These are phyloP conservation scores for Dryas alaskensis DNA, from an alignment of 306 rosid species.

Conservation along the genomic window DNA sequence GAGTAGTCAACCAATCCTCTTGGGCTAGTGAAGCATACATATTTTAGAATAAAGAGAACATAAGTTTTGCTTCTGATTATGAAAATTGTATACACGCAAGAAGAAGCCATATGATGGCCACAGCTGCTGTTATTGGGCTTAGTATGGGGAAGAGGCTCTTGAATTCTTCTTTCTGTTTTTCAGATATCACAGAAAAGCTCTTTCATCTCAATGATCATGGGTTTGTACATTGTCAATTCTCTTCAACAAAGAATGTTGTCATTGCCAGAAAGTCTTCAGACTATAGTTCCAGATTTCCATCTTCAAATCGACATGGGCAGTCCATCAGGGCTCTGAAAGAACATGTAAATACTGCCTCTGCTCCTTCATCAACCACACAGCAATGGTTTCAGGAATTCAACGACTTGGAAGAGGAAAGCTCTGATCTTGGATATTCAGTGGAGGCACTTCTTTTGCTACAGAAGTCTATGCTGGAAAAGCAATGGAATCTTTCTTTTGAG, in stretches of 20 bases:
- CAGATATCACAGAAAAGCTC: slow-evolving; percentile 70
- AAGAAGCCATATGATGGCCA: slow-evolving; percentile 72
- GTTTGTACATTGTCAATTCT: slow-evolving; percentile 48
- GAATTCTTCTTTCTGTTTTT: slow-evolving; percentile 68
- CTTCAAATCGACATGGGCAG: slow-evolving; percentile 38
- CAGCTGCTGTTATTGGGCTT: slow-evolving; percentile 84
- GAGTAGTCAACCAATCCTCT: not conserved
- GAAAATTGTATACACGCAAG: slow-evolving; percentile 37
- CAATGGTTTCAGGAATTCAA: slow-evolving; percentile 41
- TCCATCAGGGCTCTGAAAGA: slow-evolving; percentile 72
- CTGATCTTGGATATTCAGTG: slow-evolving; percentile 57
- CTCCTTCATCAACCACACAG: slow-evolving; percentile 39
- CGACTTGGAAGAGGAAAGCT: slow-evolving; percentile 53
- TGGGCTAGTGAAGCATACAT: not conserved
- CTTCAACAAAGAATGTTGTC: slow-evolving; percentile 45
- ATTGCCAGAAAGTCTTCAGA: slow-evolving; percentile 56
- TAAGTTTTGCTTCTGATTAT: slow-evolving; percentile 14
- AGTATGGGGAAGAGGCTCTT: slow-evolving; percentile 81
- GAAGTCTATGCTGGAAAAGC: slow-evolving; percentile 94
- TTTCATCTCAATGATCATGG: slow-evolving; percentile 49
- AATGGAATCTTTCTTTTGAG: slow-evolving; percentile 79
- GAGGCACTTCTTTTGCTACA: slow-evolving; percentile 89
- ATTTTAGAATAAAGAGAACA: not conserved
- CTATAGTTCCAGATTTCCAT: slow-evolving; percentile 42
- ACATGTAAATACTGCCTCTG: slow-evolving; percentile 45